A percentile compares a stretch with the other conserved stretches of the same genome.
phyloP scores from a whole-genome alignment of 306 rosid genomes.

The Psophocarpus tetragonolobus region DNA sequence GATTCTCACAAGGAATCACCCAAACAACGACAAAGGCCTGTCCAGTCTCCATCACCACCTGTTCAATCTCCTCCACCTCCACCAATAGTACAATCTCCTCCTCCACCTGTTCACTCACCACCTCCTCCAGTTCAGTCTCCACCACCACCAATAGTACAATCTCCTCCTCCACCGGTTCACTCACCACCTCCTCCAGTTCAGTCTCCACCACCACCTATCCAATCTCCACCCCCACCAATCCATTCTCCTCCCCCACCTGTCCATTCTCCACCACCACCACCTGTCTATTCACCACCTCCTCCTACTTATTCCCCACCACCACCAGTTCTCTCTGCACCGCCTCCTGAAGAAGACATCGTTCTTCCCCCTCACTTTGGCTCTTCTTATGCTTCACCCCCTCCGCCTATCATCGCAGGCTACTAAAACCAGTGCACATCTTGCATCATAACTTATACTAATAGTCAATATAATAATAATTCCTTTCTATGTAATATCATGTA shows the following conservation, averaged over 20 bases:
- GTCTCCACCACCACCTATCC: background rate
- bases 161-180: background rate
- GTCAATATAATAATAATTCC: background rate
- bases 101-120: background rate
- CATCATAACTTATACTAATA: background rate
- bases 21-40: background rate
- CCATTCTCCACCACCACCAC: background rate
- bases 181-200: background rate
- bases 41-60: background rate
- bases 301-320: conserved; percentile 15
- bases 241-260: conserved; percentile 4
- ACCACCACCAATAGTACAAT: background rate
- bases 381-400: conserved; percentile 57
- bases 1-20: conserved; percentile 17
- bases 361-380: conserved; percentile 51
- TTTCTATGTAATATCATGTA: background rate
- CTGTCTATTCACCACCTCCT: background rate
- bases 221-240: background rate
- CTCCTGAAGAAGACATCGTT: conserved; percentile 15
- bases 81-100: background rate
- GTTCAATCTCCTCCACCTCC: background rate
- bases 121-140: background rate
- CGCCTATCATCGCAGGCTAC: conserved; percentile 46
- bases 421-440: background rate
- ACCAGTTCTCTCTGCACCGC: background rate